Evolutionary conservation across 225 moss, liverwort and hornwort species (phyloP).

Genomic region (Pleurozium schreberi): DNA sequence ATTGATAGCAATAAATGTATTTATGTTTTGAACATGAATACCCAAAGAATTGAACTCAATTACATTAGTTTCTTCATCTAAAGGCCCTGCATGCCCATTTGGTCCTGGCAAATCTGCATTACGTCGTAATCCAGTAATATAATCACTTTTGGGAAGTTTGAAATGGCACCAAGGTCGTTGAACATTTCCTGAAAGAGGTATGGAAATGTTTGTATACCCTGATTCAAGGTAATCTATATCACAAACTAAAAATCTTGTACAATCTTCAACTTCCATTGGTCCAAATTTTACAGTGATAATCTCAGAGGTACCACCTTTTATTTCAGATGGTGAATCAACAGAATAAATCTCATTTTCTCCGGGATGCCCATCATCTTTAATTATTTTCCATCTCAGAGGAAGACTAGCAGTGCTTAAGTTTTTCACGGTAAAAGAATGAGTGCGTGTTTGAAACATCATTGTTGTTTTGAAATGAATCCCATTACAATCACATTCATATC

Average conservation of each 20-base stretch:
- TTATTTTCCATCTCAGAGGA: constrained; percentile 41
- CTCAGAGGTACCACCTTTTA: constrained; percentile 1
- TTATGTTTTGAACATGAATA: constrained; percentile 47
- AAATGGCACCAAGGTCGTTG: constrained; percentile 92
- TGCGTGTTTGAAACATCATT: constrained; percentile 82
- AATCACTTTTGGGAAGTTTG: constrained; percentile 71
- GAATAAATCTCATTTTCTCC: constrained; percentile 36
- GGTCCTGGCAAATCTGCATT: constrained; percentile 33
- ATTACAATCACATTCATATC: constrained; percentile 53
- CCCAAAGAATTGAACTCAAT: constrained; percentile 75
- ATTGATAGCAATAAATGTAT: constrained; percentile 62
- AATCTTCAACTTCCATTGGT: constrained; percentile 72
- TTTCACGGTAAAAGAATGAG: constrained; percentile 44
- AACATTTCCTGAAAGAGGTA: constrained; percentile 54
- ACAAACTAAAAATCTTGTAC: constrained; percentile 43
- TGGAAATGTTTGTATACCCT: constrained; percentile 33
- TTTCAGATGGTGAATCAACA: constrained; percentile 27
- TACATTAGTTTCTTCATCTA: constrained; percentile 44
- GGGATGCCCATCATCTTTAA: constrained; percentile 22
- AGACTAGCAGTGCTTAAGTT: constrained; percentile 47
- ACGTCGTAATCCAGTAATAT: constrained; percentile 32
- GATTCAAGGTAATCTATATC: constrained; percentile 47
- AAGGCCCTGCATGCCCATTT: constrained; percentile 37
- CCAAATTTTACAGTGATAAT: constrained; percentile 47
- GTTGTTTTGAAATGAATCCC: constrained; percentile 74